Percentiles rank a stretch among this genome's conserved stretches.
Conservation (phyloP, 371 early-diverging fungal species). For the Rhizopus sp. region DNA sequence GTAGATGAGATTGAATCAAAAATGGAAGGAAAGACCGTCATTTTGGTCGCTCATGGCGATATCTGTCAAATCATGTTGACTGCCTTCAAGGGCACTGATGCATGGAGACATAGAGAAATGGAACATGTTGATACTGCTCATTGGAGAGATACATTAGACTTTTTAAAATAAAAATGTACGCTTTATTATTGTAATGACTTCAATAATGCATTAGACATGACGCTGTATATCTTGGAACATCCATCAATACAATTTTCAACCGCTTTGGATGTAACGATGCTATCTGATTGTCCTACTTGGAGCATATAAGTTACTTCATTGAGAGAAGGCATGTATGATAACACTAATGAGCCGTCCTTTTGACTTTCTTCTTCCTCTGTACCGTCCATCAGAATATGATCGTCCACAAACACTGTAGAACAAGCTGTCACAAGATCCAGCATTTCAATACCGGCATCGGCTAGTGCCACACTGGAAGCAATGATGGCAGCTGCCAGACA, state of each 20-base stretch:
- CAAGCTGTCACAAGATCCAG: slow-evolving; percentile 85
- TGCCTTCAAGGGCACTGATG: slow-evolving; percentile 35
- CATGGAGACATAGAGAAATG: slow-evolving; percentile 48
- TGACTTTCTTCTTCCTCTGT: slow-evolving; percentile 72
- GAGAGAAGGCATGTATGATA: slow-evolving; percentile 89
- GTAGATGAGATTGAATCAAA: slow-evolving; percentile 40
- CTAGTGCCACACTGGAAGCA: slow-evolving; percentile 84
- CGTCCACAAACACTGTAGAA: slow-evolving; percentile 61
- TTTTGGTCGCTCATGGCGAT: slow-evolving; percentile 53
- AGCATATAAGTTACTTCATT: slow-evolving; percentile 87
- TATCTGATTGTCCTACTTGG: slow-evolving; percentile 76
- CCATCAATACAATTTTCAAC: slow-evolving; percentile 83
- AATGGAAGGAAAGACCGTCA: slow-evolving; percentile 39
- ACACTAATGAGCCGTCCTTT: slow-evolving; percentile 65
- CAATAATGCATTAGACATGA: slow-evolving; percentile 62
- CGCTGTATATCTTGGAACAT: slow-evolving; percentile 79
- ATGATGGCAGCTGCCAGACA: slow-evolving; percentile 87
- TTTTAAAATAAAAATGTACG: slow-evolving; percentile 3
- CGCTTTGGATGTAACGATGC: slow-evolving; percentile 60
- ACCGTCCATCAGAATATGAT: slow-evolving; percentile 69
- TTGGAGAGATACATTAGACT: slow-evolving; percentile 36
- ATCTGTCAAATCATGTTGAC: slow-evolving; percentile 47
- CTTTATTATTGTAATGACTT: slow-evolving; percentile 29
- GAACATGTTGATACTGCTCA: slow-evolving; percentile 51
- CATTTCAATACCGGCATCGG: slow-evolving; percentile 96